Conservation (phyloP, 257 asterid genomes). For the Dorcoceras hygrometricum region DNA sequence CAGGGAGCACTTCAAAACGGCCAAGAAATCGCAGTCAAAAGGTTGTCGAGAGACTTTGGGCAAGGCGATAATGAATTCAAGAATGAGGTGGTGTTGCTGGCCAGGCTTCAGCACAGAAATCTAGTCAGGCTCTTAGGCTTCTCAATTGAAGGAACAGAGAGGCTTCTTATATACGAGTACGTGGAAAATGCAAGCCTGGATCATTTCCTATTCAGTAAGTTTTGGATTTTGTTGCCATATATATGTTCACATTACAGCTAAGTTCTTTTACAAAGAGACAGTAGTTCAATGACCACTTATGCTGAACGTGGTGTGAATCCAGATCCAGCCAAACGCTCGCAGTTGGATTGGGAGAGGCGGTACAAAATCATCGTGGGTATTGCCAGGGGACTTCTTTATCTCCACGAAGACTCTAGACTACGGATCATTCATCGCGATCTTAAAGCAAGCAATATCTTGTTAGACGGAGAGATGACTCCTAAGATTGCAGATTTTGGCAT, state of each 20-base stretch:
- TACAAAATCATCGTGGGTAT: constrained; percentile 33
- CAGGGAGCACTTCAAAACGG: constrained; percentile 23
- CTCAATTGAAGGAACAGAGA: constrained; percentile 30
- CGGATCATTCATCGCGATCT: constrained; percentile 25
- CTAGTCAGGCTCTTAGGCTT: constrained; percentile 30
- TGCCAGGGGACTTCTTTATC: constrained; percentile 30
- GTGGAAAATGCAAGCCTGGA: constrained; percentile 31
- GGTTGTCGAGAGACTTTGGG: constrained; percentile 19
- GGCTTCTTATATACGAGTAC: constrained; percentile 34
- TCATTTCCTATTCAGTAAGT: constrained; percentile 28
- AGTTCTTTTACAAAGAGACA: no score
- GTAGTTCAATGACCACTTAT: neutral
- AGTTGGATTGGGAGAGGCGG: constrained; percentile 30
- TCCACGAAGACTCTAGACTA: constrained; percentile 32
- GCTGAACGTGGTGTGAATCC: neutral
- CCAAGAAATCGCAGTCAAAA: constrained; percentile 28
- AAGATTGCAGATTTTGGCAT: constrained; percentile 34
- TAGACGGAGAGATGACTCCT: constrained; percentile 30
- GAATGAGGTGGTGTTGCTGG: constrained; percentile 27
- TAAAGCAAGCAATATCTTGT: constrained; percentile 29
- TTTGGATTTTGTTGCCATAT: no score
- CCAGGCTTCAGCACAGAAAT: constrained; percentile 35
- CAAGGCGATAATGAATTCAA: constrained; percentile 35
- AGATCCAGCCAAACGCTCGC: constrained; percentile 21
- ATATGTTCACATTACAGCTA: no score